Evolutionary conservation across 106 monocot genomes (phyloP), one percentile per base, ranked within the genome.

Genomic region (Dendrobium officinale): DNA sequence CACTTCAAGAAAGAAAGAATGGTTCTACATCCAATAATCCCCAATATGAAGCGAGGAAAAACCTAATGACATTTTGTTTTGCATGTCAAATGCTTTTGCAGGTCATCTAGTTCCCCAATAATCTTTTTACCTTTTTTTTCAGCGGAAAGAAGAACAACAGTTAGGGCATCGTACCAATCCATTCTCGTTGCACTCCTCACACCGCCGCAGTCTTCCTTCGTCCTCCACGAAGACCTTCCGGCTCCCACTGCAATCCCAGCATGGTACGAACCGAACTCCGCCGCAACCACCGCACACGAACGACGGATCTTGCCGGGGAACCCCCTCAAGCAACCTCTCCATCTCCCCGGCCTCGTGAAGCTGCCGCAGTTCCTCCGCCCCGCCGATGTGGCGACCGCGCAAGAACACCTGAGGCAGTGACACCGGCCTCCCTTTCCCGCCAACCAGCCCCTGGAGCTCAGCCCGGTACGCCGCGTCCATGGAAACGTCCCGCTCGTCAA

Each of bases 331-430:
- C 9, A 82, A 41, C 70, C 55, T 64, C 45, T 5, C 83, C 26
- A 90, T 87, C 44, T 84, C 85, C 4, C 87, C 91, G 24, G 73
- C 33, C 76, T 90, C 93, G 83, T 88, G 85, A 64, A 90, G 67
- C 79, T 79, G 84, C 67, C 88, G 78, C 59, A 88, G 74, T 81
- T 88, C 88, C 29, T 85, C 88, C 13, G 78, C 93, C 13, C 87
- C 93, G 1, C 88, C 93, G 75, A 87, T 29, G 67, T 45, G 80
- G 59, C 49, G 47, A 55, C 81, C 88, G 7, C 77, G 77, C 17
- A 88, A 77, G 58, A 91, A 91, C 9, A 88, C 54, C 75, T 77
- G 79, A 0, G 90, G 90, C 20, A 91, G 74, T 11, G 77, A 20
- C 73, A 77, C 75, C 31, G 67, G 47, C 20, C 27, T 15, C 26